These are phyloP conservation scores for Zelonia costaricensis DNA, from an alignment of 208 protist genomes.

Conservation along the genomic window DNA sequence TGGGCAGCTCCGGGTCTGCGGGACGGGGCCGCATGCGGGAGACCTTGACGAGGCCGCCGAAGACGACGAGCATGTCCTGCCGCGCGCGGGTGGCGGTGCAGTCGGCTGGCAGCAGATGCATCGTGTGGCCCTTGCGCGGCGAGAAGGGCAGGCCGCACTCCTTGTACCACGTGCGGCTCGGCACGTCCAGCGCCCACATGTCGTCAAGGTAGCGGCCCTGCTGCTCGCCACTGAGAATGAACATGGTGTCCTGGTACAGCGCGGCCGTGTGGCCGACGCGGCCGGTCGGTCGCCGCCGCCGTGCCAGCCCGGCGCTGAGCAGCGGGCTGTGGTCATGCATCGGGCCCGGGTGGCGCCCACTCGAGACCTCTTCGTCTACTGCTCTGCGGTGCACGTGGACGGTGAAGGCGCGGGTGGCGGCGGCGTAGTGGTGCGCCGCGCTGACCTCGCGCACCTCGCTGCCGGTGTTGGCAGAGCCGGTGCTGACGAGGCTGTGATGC, in stretches of 20 bases:
- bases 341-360: background rate
- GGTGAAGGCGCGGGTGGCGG: background rate
- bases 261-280: constrained; percentile 49
- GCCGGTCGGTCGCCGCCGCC: constrained; percentile 13
- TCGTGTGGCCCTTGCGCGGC: constrained; percentile 48
- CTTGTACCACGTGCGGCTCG: constrained; percentile 22
- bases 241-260: constrained; percentile 36
- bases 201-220: constrained; percentile 34
- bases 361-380: background rate
- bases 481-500: too few species aligned
- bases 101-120: constrained; percentile 36
- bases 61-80: constrained; percentile 45
- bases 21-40: constrained; percentile 20
- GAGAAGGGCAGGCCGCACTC: constrained; percentile 38
- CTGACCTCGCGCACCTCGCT: background rate
- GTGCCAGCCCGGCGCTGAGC: background rate
- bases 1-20: constrained; percentile 26
- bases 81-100: constrained; percentile 29
- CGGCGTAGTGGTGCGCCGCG: background rate
- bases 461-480: background rate
- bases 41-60: constrained; percentile 38
- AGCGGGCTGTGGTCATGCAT: background rate
- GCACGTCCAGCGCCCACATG: constrained; percentile 40
- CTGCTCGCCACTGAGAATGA: constrained; percentile 46
- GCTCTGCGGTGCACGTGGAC: background rate